Evolutionary conservation across 179 eudicot species (phyloP), one percentile per base, ranked within the genome.

Genomic region (Actinidia chinensis): DNA sequence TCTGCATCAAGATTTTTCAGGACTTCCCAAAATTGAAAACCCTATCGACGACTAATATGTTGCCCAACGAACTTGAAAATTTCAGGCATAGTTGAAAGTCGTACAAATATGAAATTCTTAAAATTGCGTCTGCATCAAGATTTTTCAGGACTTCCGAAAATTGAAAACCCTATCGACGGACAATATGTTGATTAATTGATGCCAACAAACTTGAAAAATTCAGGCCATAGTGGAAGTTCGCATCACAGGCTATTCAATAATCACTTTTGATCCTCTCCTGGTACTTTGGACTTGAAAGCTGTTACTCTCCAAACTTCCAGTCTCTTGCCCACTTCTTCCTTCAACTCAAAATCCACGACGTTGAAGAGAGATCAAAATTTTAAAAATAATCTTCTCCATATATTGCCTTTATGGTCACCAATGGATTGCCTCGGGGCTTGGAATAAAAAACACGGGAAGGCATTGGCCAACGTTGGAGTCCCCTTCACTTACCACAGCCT

Each of bases 281-380:
- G 3, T 28, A 28, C 33, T 68, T 5, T n/a, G n/a, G 36, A 68
- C 18, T 8, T 4, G n/a, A 54, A 20, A 46, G 73, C 0, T 6
- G 22, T 12, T 13, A 67, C 8, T 12, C 28, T 47, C 36, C 2
- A 22, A 46, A n/a, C n/a, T 54, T 20, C 1, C n/a, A 46, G 8
- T 22, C 73, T 68, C 40, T 68, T 68, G 4, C 17, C 73, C 54
- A 68, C 33, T 68, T 23, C 55, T 44, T 68, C 36, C 9, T 44
- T 46, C 4, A 68, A 68, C 17, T 44, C 73, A 28, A 28, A 28
- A 28, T 28, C 2, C 51, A 14, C 7, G 71, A 46, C 10, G 1
- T 50, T 4, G 1, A 46, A 68, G 54, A 12, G 28, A 68, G 54
- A 15, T 4, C 36, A 68, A 68, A 68, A n/a, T n/a, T 68, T 3